phyloP scores from a whole-genome alignment of 2,329 filamentous ascomycete species.

The Diaporthe citriasiana region DNA sequence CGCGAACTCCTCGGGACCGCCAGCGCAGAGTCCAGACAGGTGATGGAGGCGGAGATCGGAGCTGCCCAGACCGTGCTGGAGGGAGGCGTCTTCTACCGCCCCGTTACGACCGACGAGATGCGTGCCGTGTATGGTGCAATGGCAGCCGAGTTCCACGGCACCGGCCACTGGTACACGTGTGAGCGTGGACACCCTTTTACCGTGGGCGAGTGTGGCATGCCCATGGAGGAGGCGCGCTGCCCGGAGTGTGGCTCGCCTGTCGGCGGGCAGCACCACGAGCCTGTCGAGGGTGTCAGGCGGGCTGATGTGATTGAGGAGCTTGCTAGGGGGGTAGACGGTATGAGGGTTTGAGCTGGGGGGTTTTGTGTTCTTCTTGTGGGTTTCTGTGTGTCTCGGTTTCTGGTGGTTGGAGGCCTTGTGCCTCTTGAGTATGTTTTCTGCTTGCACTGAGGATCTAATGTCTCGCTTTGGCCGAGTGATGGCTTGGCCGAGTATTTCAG shows the following conservation, averaged over 20 bases:
- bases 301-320: conserved; percentile 64
- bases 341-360: neutral
- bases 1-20: conserved; percentile 42
- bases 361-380: neutral
- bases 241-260: conserved; percentile 72
- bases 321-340: neutral
- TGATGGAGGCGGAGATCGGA: conserved; percentile 61
- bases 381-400: neutral
- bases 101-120: conserved; percentile 66
- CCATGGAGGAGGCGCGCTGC: conserved; percentile 72
- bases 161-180: conserved; percentile 75
- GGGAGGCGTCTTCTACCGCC: conserved; percentile 61
- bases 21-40: conserved; percentile 47
- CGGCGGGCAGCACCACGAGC: conserved; percentile 66
- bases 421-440: neutral
- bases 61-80: conserved; percentile 61
- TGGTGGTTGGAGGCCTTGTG: neutral
- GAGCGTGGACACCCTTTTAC: conserved; percentile 72
- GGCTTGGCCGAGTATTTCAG: neutral
- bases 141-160: conserved; percentile 62
- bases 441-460: neutral
- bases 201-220: conserved; percentile 76
- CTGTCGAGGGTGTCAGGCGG: conserved; percentile 65
- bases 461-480: neutral
- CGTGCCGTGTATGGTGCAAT: conserved; percentile 65